Conservation (phyloP, 208 protist genomes). For the Leishmania arabica region DNA sequence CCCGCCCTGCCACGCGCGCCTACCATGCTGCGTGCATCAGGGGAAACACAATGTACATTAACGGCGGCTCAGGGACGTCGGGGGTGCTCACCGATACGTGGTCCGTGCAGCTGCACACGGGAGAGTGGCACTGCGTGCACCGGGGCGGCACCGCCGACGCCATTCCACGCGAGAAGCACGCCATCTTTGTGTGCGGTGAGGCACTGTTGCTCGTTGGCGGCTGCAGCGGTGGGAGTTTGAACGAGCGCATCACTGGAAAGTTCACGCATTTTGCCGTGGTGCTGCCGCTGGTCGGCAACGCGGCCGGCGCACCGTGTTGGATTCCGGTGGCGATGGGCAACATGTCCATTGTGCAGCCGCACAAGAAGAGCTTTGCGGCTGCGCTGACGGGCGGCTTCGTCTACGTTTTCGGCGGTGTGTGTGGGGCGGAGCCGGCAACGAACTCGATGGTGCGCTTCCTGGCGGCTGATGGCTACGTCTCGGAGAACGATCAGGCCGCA, state of each 20-base stretch:
- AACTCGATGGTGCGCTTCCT: slow-evolving; percentile 83
- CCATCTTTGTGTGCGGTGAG: slow-evolving; percentile 69
- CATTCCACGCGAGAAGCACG: slow-evolving; percentile 68
- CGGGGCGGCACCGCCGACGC: slow-evolving; percentile 60
- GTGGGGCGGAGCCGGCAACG: slow-evolving; percentile 61
- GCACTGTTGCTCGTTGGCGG: slow-evolving; percentile 75
- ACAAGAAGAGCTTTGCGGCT: slow-evolving; percentile 67
- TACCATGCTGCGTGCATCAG: slow-evolving; percentile 70
- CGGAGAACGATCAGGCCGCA: slow-evolving; percentile 38
- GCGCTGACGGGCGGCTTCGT: slow-evolving; percentile 82
- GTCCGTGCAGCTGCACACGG: slow-evolving; percentile 53
- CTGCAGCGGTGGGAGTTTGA: slow-evolving; percentile 46
- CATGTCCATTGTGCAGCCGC: slow-evolving; percentile 60
- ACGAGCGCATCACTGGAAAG: slow-evolving; percentile 47
- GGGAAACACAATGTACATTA: slow-evolving; percentile 65
- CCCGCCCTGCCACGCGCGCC: slow-evolving; percentile 36
- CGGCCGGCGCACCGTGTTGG: slow-evolving; percentile 53
- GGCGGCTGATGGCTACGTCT: slow-evolving; percentile 78
- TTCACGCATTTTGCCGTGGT: slow-evolving; percentile 78
- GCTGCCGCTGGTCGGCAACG: slow-evolving; percentile 40
- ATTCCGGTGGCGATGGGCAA: slow-evolving; percentile 85
- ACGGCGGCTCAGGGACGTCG: slow-evolving; percentile 53
- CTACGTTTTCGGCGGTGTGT: slow-evolving; percentile 82
- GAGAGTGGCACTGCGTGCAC: slow-evolving; percentile 65
- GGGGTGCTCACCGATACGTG: slow-evolving; percentile 72